These are phyloP conservation scores for Lodderomyces beijingensis DNA, from an alignment of 1,139 yeast species.

Conservation along the genomic window DNA sequence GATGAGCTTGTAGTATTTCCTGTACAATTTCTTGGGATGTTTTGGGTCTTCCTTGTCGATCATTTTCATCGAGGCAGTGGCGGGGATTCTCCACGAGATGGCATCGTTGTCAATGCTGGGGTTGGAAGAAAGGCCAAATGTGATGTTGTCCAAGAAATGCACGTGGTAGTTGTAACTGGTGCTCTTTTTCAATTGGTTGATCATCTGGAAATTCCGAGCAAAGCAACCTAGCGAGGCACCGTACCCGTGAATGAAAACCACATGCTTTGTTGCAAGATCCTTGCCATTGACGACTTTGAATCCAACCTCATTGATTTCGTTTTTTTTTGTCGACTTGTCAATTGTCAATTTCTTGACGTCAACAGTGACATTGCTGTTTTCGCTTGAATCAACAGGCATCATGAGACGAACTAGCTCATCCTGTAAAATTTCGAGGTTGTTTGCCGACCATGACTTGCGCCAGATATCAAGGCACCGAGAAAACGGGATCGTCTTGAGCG, in stretches of 20 bases:
- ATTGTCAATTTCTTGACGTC: slow-evolving; percentile 21
- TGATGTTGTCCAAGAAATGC: slow-evolving; percentile 78
- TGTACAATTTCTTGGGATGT: slow-evolving; percentile 27
- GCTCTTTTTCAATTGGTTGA: slow-evolving; percentile 35
- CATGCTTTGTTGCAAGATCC: slow-evolving; percentile 27
- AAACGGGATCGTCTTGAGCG: slow-evolving; percentile 16
- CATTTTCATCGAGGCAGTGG: slow-evolving; percentile 27
- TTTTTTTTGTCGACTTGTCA: slow-evolving; percentile 19
- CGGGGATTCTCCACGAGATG: slow-evolving; percentile 21
- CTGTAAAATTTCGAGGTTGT: slow-evolving; percentile 29
- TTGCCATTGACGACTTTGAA: slow-evolving; percentile 29
- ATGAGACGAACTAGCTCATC: slow-evolving; percentile 32
- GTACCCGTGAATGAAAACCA: slow-evolving; percentile 84
- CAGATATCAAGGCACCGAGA: slow-evolving; percentile 20
- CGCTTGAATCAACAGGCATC: slow-evolving; percentile 23
- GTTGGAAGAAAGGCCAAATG: slow-evolving; percentile 77
- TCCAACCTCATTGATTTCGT: slow-evolving; percentile 35
- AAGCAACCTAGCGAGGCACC: slow-evolving; percentile 88
- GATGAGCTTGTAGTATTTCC: slow-evolving; percentile 40
- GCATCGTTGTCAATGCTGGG: slow-evolving; percentile 35
- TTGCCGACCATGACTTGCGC: slow-evolving; percentile 27
- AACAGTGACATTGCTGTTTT: slow-evolving; percentile 21
- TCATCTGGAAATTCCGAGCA: slow-evolving; percentile 64
- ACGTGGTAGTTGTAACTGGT: slow-evolving; percentile 40
- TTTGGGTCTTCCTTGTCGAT: slow-evolving; percentile 27